A percentile compares a stretch with the other conserved stretches of the same genome.
Evolutionary conservation across 257 asterid species (phyloP).

Genomic region (Solanum medicagineum): DNA sequence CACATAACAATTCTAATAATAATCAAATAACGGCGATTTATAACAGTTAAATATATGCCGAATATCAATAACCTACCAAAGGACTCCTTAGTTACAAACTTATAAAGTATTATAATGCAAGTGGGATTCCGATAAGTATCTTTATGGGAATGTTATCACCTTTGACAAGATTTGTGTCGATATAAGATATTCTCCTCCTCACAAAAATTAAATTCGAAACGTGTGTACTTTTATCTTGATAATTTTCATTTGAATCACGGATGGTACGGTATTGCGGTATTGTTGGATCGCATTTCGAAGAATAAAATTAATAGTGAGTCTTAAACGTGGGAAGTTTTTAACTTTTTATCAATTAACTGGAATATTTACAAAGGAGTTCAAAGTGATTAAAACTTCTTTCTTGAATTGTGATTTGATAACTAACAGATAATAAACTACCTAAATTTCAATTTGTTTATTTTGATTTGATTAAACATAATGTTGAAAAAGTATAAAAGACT

Average conservation of each 20-base stretch:
- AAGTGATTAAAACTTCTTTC: too few relatives aligned
- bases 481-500: not conserved
- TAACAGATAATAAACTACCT: not conserved
- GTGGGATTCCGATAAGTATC: not conserved
- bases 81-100: not conserved
- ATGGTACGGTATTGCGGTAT: not conserved
- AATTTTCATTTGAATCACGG: not conserved
- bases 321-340: not conserved
- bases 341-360: not conserved
- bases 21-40: too few relatives aligned
- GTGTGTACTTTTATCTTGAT: not conserved
- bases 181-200: not conserved
- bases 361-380: not conserved
- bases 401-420: too few relatives aligned
- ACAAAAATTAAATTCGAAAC: not conserved
- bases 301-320: not conserved
- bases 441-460: not conserved
- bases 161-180: not conserved
- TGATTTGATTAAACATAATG: not conserved
- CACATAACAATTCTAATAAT: too few relatives aligned
- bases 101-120: not conserved
- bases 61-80: too few relatives aligned
- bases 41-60: too few relatives aligned
- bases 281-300: not conserved
- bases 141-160: not conserved